These are phyloP conservation scores for Penicillium sp. DNA, from an alignment of 2,329 filamentous ascomycete species.

Conservation along the genomic window DNA sequence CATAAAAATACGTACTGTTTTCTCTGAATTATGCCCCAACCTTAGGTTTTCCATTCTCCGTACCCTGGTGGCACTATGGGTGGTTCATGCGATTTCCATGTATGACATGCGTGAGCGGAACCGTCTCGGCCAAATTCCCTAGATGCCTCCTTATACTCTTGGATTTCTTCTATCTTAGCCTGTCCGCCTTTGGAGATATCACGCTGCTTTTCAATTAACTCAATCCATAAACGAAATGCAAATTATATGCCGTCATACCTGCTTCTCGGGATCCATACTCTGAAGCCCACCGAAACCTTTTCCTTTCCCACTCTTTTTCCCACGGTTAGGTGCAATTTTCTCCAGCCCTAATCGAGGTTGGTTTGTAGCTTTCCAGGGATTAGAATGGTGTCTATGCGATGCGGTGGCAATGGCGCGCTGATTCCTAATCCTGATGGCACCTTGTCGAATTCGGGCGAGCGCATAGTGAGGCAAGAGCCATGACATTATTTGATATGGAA, in stretches of 20 bases:
- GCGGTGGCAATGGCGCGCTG: not conserved
- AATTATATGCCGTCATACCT: constrained; percentile 17
- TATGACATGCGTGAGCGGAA: not conserved
- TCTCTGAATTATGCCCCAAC: not conserved
- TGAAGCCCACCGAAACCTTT: constrained; percentile 28
- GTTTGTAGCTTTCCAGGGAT: constrained; percentile 39
- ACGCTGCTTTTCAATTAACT: constrained; percentile 14
- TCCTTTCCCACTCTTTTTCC: constrained; percentile 29
- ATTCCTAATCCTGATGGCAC: not conserved
- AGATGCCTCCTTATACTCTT: constrained; percentile 7
- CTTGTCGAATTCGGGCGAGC: not conserved
- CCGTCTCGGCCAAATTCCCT: constrained; percentile 3
- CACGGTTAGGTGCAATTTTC: constrained; percentile 27
- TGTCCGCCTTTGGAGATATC: constrained; percentile 28
- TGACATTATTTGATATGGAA: not conserved
- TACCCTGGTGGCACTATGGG: constrained; percentile 22
- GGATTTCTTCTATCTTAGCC: constrained; percentile 14
- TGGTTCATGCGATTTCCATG: constrained; percentile 13
- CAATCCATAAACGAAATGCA: not conserved
- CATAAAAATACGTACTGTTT: not conserved
- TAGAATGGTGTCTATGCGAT: constrained; percentile 18
- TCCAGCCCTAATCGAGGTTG: constrained; percentile 27
- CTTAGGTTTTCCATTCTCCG: constrained; percentile 20
- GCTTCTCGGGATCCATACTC: constrained; percentile 30
- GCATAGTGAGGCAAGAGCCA: not conserved